Evolutionary conservation across 106 monocot species (phyloP).

Genomic region (Platanthera guangdongensis): DNA sequence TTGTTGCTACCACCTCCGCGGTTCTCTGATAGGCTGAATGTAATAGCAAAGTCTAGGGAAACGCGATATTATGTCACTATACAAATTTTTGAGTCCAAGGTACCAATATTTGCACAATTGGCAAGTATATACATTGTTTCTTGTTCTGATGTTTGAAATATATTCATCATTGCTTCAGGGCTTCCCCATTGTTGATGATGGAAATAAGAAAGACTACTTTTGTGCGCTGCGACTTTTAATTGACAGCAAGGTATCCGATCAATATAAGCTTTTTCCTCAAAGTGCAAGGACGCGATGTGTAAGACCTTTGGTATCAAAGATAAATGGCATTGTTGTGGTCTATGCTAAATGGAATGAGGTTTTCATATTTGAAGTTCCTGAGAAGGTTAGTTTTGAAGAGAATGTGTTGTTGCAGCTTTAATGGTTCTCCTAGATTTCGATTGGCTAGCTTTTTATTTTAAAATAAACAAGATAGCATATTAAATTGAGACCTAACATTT

Average conservation of each 20-base stretch:
- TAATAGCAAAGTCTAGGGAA: constrained; percentile 43
- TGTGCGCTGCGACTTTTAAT: constrained; percentile 78
- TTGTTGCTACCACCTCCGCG: constrained; percentile 66
- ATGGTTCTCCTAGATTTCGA: not conserved
- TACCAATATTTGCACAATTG: constrained; percentile 4
- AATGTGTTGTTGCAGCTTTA: not conserved
- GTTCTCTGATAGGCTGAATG: constrained; percentile 71
- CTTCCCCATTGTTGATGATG: constrained; percentile 74
- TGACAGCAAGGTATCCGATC: constrained; percentile 53
- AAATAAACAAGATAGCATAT: not conserved
- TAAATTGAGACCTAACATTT: not conserved
- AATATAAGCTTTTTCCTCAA: constrained; percentile 82
- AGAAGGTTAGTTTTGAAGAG: constrained; percentile 36
- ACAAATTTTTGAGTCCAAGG: constrained; percentile 79
- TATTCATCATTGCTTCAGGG: constrained; percentile 36
- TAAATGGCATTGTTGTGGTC: constrained; percentile 20
- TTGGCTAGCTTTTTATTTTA: not conserved
- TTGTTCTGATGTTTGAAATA: constrained; percentile 4
- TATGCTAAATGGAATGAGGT: constrained; percentile 90
- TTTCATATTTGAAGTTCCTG: constrained; percentile 95
- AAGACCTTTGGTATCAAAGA: constrained; percentile 38
- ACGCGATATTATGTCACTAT: constrained; percentile 69
- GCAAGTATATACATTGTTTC: not conserved
- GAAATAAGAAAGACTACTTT: constrained; percentile 78
- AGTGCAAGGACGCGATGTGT: constrained; percentile 94